Evolutionary conservation across 2,329 filamentous ascomycete species (phyloP).

Genomic region (Aspergillus brasiliensis): DNA sequence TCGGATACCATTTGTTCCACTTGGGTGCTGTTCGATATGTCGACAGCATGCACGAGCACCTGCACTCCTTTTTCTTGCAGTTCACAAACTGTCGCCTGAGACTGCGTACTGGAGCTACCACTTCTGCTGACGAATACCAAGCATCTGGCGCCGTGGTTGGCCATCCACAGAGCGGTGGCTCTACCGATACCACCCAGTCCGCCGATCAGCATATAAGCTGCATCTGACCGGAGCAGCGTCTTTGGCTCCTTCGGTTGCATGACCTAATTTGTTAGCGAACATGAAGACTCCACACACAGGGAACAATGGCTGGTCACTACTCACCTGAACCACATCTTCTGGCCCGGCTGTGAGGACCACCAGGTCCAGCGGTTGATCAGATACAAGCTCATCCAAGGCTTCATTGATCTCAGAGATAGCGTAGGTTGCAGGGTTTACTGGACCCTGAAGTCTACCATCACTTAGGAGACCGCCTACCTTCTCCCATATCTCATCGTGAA

Average conservation of each 20-base stretch:
- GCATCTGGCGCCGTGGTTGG: constrained; percentile 52
- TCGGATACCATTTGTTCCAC: constrained; percentile 25
- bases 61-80: constrained; percentile 21
- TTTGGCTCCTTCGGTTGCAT: background rate
- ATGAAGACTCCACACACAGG: background rate
- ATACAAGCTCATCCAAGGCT: constrained; percentile 13
- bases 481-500: constrained; percentile 12
- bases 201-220: constrained; percentile 31
- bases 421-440: constrained; percentile 1
- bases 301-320: too few relatives aligned
- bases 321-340: constrained; percentile 18
- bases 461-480: constrained; percentile 19
- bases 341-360: constrained; percentile 10
- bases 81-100: constrained; percentile 21
- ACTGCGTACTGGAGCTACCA: constrained; percentile 14
- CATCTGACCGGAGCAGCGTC: constrained; percentile 10
- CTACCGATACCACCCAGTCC: constrained; percentile 33
- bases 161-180: constrained; percentile 44
- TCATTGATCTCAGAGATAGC: constrained; percentile 14
- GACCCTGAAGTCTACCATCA: constrained; percentile 15
- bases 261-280: background rate
- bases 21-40: constrained; percentile 34
- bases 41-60: constrained; percentile 31
- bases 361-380: constrained; percentile 2
- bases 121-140: constrained; percentile 58